A percentile compares a stretch with the other conserved stretches of the same genome.
These are phyloP conservation scores for Hygrophoropsis aurantiaca DNA, from an alignment of 768 basidiomycete genomes.

Conservation along the genomic window DNA sequence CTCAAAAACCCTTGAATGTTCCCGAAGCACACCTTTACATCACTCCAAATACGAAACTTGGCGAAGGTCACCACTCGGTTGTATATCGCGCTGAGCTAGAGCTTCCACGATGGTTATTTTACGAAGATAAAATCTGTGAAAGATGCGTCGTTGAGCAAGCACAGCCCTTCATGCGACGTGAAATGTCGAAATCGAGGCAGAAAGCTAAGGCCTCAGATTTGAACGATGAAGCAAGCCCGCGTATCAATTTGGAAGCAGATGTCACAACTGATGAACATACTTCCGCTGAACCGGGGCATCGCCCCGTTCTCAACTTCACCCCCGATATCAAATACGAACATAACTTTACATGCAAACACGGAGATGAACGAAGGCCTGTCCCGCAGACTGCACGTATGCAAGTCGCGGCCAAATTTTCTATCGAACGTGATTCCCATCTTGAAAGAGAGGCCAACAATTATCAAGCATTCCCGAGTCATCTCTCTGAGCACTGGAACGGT, in stretches of 20 bases:
- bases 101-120: constrained; percentile 43
- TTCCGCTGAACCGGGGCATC: no score
- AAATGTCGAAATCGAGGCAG: no score
- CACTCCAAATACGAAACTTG: constrained; percentile 33
- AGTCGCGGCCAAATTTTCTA: constrained; percentile 3
- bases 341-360: constrained; percentile 11
- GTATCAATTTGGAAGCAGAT: no score
- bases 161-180: no score
- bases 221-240: no score
- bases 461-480: constrained; percentile 3
- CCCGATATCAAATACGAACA: constrained; percentile 12
- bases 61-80: constrained; percentile 51
- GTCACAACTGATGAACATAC: no score
- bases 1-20: constrained; percentile 15
- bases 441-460: constrained; percentile 10
- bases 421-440: constrained; percentile 26
- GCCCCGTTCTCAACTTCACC: constrained; percentile 11
- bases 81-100: constrained; percentile 54
- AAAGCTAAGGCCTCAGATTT: no score
- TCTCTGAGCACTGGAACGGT: constrained; percentile 5
- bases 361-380: no score
- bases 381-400: background rate
- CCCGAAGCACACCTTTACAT: constrained; percentile 52
- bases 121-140: constrained; percentile 34
- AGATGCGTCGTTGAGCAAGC: constrained; percentile 37